Evolutionary conservation across 1,284 basidiomycete genomes (phyloP), one percentile per base, ranked within the genome.

Genomic region (Malassezia restricta): DNA sequence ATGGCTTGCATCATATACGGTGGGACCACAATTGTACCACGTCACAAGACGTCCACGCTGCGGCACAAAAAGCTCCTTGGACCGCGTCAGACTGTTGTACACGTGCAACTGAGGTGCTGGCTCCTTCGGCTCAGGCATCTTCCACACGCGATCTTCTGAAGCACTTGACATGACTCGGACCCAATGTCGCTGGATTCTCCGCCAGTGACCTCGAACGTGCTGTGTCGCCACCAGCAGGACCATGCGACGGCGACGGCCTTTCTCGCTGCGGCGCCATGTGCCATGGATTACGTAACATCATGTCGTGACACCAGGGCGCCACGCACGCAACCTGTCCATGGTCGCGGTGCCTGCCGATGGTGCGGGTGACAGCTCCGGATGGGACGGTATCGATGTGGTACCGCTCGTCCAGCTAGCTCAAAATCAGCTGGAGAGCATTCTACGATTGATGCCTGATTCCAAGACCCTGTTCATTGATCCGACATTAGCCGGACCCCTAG

Each of bases 1-100:
- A 74, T 98, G 94, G 41, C 88, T 86, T 11, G 89, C 83, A 78
- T 98, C 94, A 74, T 99, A 99, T 6, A 99, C 94, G 1, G 94
- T 99, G n/a, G 94, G 94, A 6, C 94, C 65, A 70, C 91, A 95
- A 73, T 92, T 95, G 75, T 96, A 96, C 94, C 94, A 99, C 68
- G 94, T 94, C 15, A 98, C 84, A 65, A 83, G 82, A n/a, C 82
- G 81, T 0, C 85, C 87, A 59, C 83, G 79, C 54, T 76, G 80
- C 8, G 92, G 83, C 11, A 88, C 76, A 62, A 98, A 96, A 56
- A 64, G 64, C 8, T 56, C 57, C 80, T 98, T 98, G 33, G 83
- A 81, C 63, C 84, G 82, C 32, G 92, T 96, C 62, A 98, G 77
- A 41, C 91, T 92, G 76, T 98, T 99, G 78, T 87, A 95, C 40